Evolutionary conservation across 345 rosid genomes (phyloP).

Genomic region (Eucalyptus grandis): DNA sequence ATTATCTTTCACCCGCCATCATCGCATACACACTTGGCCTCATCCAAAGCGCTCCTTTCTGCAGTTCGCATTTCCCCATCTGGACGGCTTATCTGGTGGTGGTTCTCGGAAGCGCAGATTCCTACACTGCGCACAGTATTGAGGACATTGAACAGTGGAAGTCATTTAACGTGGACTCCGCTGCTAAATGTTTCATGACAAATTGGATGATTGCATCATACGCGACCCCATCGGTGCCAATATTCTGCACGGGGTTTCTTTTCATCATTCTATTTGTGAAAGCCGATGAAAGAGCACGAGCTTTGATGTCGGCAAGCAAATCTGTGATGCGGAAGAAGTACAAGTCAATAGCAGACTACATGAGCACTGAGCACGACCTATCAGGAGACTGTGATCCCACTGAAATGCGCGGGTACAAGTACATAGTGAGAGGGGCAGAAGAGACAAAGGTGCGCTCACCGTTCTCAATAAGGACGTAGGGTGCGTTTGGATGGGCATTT

Average conservation of each 20-base stretch:
- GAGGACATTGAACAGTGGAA: not conserved
- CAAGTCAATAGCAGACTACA: not conserved
- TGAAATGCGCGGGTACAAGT: not conserved
- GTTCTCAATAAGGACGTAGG: rapidly evolving
- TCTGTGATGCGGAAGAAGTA: not conserved
- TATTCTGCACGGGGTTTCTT: not conserved
- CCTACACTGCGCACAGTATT: not conserved
- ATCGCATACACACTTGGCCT: not conserved
- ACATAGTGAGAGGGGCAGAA: not conserved
- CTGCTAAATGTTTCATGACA: not conserved
- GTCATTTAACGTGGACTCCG: too few species aligned
- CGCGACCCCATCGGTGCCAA: rapidly evolving
- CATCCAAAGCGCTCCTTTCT: not conserved
- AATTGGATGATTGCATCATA: not conserved
- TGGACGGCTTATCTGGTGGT: not conserved
- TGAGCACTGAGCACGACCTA: not conserved
- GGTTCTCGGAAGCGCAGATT: too few species aligned
- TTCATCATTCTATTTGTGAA: not conserved
- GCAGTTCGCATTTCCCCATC: not conserved
- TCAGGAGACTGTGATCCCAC: too few species aligned
- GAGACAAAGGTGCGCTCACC: not conserved
- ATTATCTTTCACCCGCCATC: not conserved
- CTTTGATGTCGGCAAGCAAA: not conserved
- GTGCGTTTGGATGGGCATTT: too few species aligned
- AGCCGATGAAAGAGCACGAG: not conserved